phyloP scores from a whole-genome alignment of 768 basidiomycete genomes.

The Chiua virens region DNA sequence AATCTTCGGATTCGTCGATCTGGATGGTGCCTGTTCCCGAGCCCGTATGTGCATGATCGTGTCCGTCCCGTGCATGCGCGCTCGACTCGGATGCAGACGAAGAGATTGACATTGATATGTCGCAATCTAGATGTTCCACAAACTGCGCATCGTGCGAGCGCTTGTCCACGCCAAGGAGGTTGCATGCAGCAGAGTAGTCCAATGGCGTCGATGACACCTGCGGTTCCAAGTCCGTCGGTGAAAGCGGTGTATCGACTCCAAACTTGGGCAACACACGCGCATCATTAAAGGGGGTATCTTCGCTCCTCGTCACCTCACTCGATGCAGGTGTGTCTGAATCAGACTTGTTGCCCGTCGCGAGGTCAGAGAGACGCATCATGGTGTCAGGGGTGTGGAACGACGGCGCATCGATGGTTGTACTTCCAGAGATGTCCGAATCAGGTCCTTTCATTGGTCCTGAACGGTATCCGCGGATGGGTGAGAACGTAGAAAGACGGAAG shows the following conservation, averaged over 20 bases:
- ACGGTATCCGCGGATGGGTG: conserved; percentile 7
- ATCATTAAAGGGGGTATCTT: conserved; percentile 24
- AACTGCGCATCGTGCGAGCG: conserved; percentile 15
- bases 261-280: conserved; percentile 14
- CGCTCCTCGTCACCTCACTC: conserved; percentile 8
- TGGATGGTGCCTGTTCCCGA: conserved; percentile 8
- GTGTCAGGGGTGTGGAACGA: conserved; percentile 13
- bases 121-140: conserved; percentile 22
- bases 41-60: neutral
- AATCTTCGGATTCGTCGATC: conserved; percentile 27
- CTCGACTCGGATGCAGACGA: conserved; percentile 11
- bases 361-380: conserved; percentile 18
- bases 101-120: conserved; percentile 13
- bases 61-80: neutral
- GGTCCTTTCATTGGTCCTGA: neutral
- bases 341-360: neutral
- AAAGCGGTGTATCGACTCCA: conserved; percentile 6
- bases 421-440: neutral
- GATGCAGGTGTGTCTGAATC: conserved; percentile 13
- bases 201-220: conserved; percentile 12
- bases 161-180: neutral
- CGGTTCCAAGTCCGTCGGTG: conserved; percentile 5
- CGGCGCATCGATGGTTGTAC: neutral
- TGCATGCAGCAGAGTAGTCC: neutral
- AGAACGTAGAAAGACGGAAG: conserved; percentile 25